Percentiles rank a stretch among this genome's conserved stretches.
Evolutionary conservation across 2,329 filamentous ascomycete genomes (phyloP).

Genomic region (Xylaria sp.): DNA sequence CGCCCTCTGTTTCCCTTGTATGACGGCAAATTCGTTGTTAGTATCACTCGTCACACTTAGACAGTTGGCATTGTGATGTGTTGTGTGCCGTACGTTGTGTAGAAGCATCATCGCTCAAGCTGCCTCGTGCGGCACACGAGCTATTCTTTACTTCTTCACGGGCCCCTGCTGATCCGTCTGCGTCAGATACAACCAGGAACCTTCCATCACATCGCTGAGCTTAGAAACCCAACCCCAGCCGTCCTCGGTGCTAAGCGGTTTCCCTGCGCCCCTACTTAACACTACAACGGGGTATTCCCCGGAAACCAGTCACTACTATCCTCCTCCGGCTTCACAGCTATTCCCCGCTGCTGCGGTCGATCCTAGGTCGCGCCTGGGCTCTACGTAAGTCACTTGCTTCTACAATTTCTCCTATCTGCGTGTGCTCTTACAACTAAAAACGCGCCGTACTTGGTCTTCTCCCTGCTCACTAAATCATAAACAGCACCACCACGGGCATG

Average conservation of each 20-base stretch:
- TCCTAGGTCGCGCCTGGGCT: constrained; percentile 64
- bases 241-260: constrained; percentile 63
- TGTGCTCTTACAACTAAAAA: constrained; percentile 18
- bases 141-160: constrained; percentile 45
- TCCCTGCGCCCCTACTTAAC: constrained; percentile 61
- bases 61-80: constrained; percentile 43
- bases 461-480: constrained; percentile 55
- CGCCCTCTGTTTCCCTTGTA: constrained; percentile 53
- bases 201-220: constrained; percentile 61
- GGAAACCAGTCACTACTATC: constrained; percentile 61
- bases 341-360: constrained; percentile 59
- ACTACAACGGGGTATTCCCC: constrained; percentile 61
- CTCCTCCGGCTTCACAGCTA: constrained; percentile 49
- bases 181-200: constrained; percentile 66
- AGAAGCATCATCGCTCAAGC: constrained; percentile 52
- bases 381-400: constrained; percentile 61
- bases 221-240: constrained; percentile 64
- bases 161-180: constrained; percentile 50
- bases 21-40: constrained; percentile 56
- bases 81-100: constrained; percentile 47
- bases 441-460: constrained; percentile 21
- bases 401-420: constrained; percentile 16
- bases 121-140: constrained; percentile 47
- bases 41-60: constrained; percentile 55
- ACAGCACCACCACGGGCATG: constrained; percentile 65